phyloP scores from a whole-genome alignment of 2,329 filamentous ascomycete genomes.

The Colletotrichum agaves region DNA sequence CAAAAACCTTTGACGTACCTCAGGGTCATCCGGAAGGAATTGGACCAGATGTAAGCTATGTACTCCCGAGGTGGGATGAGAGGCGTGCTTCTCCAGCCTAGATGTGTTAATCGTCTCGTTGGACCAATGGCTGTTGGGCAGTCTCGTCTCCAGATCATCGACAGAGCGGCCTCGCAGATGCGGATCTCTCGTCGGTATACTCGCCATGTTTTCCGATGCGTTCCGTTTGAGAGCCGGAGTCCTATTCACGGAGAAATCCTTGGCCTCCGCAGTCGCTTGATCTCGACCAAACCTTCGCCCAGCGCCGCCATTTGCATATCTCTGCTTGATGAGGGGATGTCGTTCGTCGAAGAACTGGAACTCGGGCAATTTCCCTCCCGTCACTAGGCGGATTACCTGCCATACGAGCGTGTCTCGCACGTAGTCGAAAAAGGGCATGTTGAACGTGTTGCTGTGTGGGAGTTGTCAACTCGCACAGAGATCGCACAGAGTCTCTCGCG shows the following conservation, averaged over 20 bases:
- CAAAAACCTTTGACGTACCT: neutral
- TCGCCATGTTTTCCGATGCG: neutral
- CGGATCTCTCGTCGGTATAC: constrained; percentile 7
- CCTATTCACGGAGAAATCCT: neutral
- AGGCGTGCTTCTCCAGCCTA: constrained; percentile 18
- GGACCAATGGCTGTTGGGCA: neutral
- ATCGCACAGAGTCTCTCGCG: too few relatives aligned
- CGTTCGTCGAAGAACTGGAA: constrained; percentile 34
- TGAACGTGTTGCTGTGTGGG: neutral
- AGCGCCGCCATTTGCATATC: constrained; percentile 5
- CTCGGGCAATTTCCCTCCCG: constrained; percentile 8
- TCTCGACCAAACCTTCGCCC: neutral
- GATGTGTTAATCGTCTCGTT: constrained; percentile 15
- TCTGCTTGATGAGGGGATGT: constrained; percentile 20
- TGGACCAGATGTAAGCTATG: constrained; percentile 22
- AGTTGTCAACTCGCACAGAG: neutral
- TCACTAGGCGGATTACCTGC: constrained; percentile 20
- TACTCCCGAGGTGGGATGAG: neutral
- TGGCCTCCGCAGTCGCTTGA: neutral
- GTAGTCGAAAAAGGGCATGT: constrained; percentile 28
- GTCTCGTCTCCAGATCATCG: neutral
- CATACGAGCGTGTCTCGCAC: constrained; percentile 31
- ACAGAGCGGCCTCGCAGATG: neutral
- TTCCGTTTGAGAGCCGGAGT: neutral
- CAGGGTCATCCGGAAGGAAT: constrained; percentile 33